Base-by-base conservation (phyloP, 768 basidiomycete species). In the Exidia glandulosa region DNA sequence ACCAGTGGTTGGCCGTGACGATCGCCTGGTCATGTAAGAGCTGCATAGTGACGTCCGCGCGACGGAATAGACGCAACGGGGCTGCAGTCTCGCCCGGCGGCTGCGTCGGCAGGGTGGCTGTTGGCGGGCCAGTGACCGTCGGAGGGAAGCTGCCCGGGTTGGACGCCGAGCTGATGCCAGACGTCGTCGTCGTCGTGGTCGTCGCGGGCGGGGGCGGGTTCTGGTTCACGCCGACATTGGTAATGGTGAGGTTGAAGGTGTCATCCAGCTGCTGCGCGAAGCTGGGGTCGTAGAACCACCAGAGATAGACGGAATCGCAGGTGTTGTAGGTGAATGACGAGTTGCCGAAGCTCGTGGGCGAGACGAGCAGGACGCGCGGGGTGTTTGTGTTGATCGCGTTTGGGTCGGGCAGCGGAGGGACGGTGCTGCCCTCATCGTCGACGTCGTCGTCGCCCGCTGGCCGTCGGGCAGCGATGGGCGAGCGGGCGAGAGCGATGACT, bases 171-270 rank as follows among this genome's bases (percentile, higher is more conserved):
- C 50, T 54, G 27, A 54, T 45, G 41, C 10, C 16, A 5, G 41
- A 37, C 9, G 36, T 10, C 25, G 50, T 54, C 50, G 23, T 10
- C 19, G 25, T 29, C 9, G 50, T 29, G 50, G 27, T 54, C 27
- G 27, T 54, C 50, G 50, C 27, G 50, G 50, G 50, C 27, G 30
- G 27, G 25, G 25, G 30, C 50, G 50, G 50, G 27, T 27, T 31
- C 50, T 75, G 73, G 2, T 61, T 1, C 3, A 77, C 73, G 23
- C 67, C 69, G 54, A 65, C n/a, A 60, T 80, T 78, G 55, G 74
- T 73, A 36, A 80, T 69, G 59, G 69, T 69, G n/a, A 81, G 57
- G 27, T 54, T 54, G 50, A 54, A 54, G 2, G 14, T 29, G 50
- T 54, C 36, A n/a, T n/a, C 41, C 19, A 23, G 41, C 10, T 13